phyloP scores from a whole-genome alignment of 768 basidiomycete species.

The Boletus barrowsii region DNA sequence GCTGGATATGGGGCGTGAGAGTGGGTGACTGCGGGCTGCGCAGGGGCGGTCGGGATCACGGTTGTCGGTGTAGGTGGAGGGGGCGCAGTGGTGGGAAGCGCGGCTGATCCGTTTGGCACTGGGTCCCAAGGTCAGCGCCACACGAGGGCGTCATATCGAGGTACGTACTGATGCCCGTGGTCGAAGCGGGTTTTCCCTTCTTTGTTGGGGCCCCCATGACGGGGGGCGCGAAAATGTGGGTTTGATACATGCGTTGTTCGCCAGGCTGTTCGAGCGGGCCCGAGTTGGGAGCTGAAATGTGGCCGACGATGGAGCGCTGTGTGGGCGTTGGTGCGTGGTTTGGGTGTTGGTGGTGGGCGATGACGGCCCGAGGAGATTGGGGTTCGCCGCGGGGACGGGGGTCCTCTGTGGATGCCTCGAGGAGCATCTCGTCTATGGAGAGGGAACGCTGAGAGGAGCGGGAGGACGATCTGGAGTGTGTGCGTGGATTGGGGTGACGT shows the following conservation, averaged over 20 bases:
- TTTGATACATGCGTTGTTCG: constrained; percentile 49
- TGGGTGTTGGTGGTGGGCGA: constrained; percentile 32
- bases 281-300: constrained; percentile 15
- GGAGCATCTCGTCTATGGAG: constrained; percentile 46
- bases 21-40: background rate
- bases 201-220: constrained; percentile 72
- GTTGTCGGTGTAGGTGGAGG: constrained; percentile 18
- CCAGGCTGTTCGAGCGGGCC: constrained; percentile 34
- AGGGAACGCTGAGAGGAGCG: constrained; percentile 36
- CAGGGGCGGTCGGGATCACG: background rate
- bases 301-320: constrained; percentile 23
- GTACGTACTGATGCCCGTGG: constrained; percentile 23
- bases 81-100: constrained; percentile 12
- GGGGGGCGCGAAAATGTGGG: constrained; percentile 70
- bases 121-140: constrained; percentile 10
- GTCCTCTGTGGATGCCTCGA: constrained; percentile 43
- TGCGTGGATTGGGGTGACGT: constrained; percentile 12
- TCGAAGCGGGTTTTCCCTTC: constrained; percentile 48
- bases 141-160: background rate
- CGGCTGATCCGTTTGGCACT: constrained; percentile 24
- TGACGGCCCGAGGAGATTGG: constrained; percentile 27
- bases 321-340: constrained; percentile 15
- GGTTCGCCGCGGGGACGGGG: constrained; percentile 32
- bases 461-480: constrained; percentile 31
- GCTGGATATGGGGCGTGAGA: constrained; percentile 25